phyloP scores from a whole-genome alignment of 1,284 basidiomycete species.

The Ustilago trichophora region DNA sequence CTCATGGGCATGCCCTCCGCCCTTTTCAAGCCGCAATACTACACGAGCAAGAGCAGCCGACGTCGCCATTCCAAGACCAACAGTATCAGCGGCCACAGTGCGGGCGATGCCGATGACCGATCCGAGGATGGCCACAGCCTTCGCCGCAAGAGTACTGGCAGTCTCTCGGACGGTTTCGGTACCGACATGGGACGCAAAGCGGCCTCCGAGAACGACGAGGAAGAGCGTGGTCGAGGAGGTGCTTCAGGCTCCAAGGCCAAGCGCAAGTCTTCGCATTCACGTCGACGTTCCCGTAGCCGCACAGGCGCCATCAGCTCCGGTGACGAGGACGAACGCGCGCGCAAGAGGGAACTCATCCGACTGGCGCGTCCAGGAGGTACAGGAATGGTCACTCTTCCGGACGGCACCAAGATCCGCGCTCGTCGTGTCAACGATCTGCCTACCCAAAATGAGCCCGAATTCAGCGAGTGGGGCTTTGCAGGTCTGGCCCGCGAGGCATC shows the following conservation, averaged over 20 bases:
- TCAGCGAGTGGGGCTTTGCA: constrained; percentile 61
- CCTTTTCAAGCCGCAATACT: constrained; percentile 53
- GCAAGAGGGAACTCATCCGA: constrained; percentile 57
- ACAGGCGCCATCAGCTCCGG: constrained; percentile 42
- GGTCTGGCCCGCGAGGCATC: constrained; percentile 54
- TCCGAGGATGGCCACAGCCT: constrained; percentile 26
- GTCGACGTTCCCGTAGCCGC: constrained; percentile 43
- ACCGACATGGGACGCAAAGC: constrained; percentile 11
- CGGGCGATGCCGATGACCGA: constrained; percentile 19
- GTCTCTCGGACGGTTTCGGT: constrained; percentile 18
- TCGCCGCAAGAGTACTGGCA: constrained; percentile 42
- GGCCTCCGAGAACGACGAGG: constrained; percentile 37
- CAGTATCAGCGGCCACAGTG: constrained; percentile 2
- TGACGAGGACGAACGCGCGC: constrained; percentile 51
- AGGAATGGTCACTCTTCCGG: constrained; percentile 64
- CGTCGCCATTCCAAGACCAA: constrained; percentile 22
- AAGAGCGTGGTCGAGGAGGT: constrained; percentile 31
- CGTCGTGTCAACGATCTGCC: constrained; percentile 57
- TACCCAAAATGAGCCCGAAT: constrained; percentile 46
- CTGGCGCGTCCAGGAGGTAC: constrained; percentile 62
- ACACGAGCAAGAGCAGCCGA: constrained; percentile 33
- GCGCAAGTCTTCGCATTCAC: constrained; percentile 30
- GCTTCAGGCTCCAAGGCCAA: constrained; percentile 16
- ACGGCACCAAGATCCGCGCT: constrained; percentile 63
- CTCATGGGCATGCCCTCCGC: constrained; percentile 59